Evolutionary conservation across 2,329 filamentous ascomycete genomes (phyloP), one percentile per base, ranked within the genome.

Genomic region (Colletotrichum horii): DNA sequence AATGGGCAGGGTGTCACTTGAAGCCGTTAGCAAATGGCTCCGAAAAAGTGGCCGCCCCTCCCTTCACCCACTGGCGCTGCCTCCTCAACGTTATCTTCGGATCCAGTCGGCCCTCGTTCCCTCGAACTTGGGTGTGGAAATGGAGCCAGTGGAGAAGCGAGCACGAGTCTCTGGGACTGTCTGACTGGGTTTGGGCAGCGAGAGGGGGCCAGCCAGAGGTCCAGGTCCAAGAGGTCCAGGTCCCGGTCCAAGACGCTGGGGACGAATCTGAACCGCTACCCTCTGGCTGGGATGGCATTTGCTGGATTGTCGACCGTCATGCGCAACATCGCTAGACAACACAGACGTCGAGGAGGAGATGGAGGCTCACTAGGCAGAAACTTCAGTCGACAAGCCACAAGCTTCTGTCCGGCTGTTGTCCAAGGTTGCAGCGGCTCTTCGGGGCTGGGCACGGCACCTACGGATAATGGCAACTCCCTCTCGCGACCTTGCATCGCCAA

Each of bases 11-110:
- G n/a, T 60, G 64, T 73, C 70, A 75, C 73, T 73, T 64, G 62
- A 75, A 75, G 73, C 58, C 64, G 73, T 75, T 75, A 73, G 73
- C 64, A 73, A 75, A 75, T 75, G 73, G 64, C 73, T 60, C 64
- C 70, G 73, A 68, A 73, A 73, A 65, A 64, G 64, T 73, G 70
- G 73, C 70, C 70, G 73, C 52, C 69, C 72, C 61, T 67, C 16
- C 24, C 16, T 24, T 32, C 36, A 12, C 24, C 68, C 72, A 73
- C 43, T 68, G 69, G 55, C 70, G 69, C 58, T 65, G 43, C 28
- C 70, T 72, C 56, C 56, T 60, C 64, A 73, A 73, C 64, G 73
- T 73, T 75, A 73, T 75, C 70, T 75, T 22, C 69, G 58, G 64
- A 68, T 68, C 64, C 73, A 26, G 26, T 66, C 32, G 56, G 30